These are phyloP conservation scores for Pinus albicaulis DNA, from an alignment of 75 land plant genomes.

Conservation along the genomic window DNA sequence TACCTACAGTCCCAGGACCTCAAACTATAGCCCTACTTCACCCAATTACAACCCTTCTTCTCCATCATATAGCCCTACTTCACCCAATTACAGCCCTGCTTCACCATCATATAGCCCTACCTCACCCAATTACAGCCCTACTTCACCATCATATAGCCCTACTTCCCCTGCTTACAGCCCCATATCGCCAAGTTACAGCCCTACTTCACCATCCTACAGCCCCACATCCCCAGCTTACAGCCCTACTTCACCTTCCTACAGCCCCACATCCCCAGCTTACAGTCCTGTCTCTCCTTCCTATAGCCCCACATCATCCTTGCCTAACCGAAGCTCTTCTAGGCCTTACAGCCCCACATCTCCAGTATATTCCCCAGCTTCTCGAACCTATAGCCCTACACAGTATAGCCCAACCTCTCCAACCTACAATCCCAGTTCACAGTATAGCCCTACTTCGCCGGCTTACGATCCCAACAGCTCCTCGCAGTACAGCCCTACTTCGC, in stretches of 20 bases:
- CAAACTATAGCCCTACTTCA: conserved; percentile 36
- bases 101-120: background rate
- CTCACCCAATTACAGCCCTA: background rate
- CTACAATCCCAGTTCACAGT: background rate
- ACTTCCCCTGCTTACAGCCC: conserved; percentile 51
- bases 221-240: conserved; percentile 15
- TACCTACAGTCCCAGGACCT: conserved; percentile 41
- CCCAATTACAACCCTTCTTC: conserved; percentile 50
- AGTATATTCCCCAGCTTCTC: conserved; percentile 14
- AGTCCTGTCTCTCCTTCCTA: conserved; percentile 57
- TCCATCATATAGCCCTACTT: conserved; percentile 53
- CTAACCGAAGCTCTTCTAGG: conserved; percentile 50
- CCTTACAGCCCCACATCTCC: conserved; percentile 62
- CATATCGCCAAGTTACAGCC: conserved; percentile 13
- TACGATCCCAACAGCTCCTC: conserved; percentile 20
- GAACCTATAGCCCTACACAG: conserved; percentile 12
- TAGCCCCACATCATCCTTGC: conserved; percentile 44
- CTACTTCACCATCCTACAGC: background rate
- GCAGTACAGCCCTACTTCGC: conserved; percentile 35
- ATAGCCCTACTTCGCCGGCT: conserved; percentile 37
- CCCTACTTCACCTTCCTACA: conserved; percentile 22
- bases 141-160: conserved; percentile 65
- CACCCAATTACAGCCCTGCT: conserved; percentile 47
- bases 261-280: conserved; percentile 12
- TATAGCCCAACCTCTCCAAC: conserved; percentile 21